phyloP scores from a whole-genome alignment of 1,139 yeast genomes.

The Blastobotrys niveus region DNA sequence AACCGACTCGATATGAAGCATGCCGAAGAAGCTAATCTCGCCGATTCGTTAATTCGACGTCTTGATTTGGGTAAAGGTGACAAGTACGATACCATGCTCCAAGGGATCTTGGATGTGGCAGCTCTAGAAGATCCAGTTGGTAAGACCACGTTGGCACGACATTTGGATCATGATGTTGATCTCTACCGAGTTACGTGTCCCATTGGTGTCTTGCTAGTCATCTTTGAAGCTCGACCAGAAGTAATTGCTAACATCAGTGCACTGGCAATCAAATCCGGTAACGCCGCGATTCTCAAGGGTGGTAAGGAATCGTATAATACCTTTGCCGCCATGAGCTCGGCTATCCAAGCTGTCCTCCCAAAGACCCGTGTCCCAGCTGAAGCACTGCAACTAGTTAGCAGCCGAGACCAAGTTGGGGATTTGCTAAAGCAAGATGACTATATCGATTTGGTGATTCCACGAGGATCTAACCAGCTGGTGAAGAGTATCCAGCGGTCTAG shows the following conservation, averaged over 20 bases:
- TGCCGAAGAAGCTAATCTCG: constrained; percentile 54
- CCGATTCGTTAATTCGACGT: constrained; percentile 71
- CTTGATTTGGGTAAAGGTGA: constrained; percentile 76
- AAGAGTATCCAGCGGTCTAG: constrained; percentile 78
- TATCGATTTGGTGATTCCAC: constrained; percentile 92
- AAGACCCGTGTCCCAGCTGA: constrained; percentile 60
- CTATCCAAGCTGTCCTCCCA: constrained; percentile 57
- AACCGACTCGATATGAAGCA: constrained; percentile 68
- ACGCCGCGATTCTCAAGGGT: constrained; percentile 90
- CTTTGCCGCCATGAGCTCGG: constrained; percentile 72
- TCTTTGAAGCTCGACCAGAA: constrained; percentile 96
- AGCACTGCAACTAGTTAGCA: constrained; percentile 80
- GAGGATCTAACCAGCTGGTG: constrained; percentile 92
- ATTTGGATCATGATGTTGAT: constrained; percentile 81
- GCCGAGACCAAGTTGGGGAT: constrained; percentile 85
- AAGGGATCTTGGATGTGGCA: constrained; percentile 90
- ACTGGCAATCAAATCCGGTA: constrained; percentile 87
- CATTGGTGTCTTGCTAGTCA: constrained; percentile 86
- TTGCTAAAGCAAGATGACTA: constrained; percentile 77
- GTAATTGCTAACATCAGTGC: constrained; percentile 98
- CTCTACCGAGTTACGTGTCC: constrained; percentile 85
- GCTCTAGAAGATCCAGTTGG: constrained; percentile 87
- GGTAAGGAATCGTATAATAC: constrained; percentile 90
- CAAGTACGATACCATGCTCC: constrained; percentile 88
- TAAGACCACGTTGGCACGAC: constrained; percentile 69